Evolutionary conservation across 371 early-diverging fungal species (phyloP), one percentile per base, ranked within the genome.

Genomic region (Lichtheimia ornata): DNA sequence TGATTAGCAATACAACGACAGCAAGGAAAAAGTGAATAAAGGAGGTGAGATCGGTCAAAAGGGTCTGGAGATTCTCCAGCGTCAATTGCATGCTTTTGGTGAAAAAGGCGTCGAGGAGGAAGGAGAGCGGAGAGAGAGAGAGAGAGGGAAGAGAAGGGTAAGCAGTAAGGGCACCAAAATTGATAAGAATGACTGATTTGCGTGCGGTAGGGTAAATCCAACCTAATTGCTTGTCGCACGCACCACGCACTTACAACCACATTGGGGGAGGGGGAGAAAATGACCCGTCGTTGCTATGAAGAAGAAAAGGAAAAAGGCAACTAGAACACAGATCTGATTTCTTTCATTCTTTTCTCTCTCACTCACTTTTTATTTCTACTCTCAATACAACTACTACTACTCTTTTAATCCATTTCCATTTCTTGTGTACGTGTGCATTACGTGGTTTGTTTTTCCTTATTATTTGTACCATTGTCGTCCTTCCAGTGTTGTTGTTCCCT

Each of bases 61-160:
- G 54, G 50, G 63, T 27, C 65, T 71, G 72, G 68, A 71, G 57
- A 45, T 28, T 24, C 42, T 65, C 65, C 61, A 65, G 65, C 22
- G 67, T 65, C 55, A 63, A 44, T 55, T 61, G 61, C 61, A 61
- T 61, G 20, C 12, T 44, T 13, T 57, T 45, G 56, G 25, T 3
- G 14, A 45, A 44, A 12, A 20, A 15, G 45, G 30, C 11, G 49
- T 43, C 5, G 27, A 35, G 54, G 17, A 5, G 1, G 35, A 40
- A 25, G 35, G 12, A 22, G 47, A 2, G 6, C 9, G 4, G 14
- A n/a, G 5, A 9, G 18, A n/a, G 6, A 15, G 45, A 45, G 15
- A 18, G 45, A 45, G 45, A 45, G n/a, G 4, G 45, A 45, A 43
- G 12, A n/a, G 3, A n/a, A 12, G 3, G 44, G 44, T 2, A 43